Evolutionary conservation across 2,329 filamentous ascomycete genomes (phyloP), one percentile per base, ranked within the genome.

Genomic region (Cladobotryum protrusum): DNA sequence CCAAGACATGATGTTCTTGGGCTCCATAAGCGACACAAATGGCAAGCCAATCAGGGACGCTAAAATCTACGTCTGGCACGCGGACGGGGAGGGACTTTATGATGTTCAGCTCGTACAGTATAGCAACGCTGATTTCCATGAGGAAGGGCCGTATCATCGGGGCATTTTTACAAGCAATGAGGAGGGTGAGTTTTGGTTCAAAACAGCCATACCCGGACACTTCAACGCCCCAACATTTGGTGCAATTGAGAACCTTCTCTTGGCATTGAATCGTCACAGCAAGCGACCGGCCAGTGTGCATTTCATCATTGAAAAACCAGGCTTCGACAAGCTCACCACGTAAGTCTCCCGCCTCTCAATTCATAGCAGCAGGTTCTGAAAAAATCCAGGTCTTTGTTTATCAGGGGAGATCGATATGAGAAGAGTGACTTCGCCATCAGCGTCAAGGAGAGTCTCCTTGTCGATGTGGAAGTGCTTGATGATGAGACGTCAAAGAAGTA

Each of bases 171-270:
- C 49, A 1, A 66, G 61, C n/a, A 62, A 64, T 20, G 54, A 50
- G 4, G 43, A 62, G 2, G 64, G 62, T 0, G 43, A 50, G 4
- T 58, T 95, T 64, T 95, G 86, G 83, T 95, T 95, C 72, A 84
- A 83, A 61, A 88, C 85, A 0, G 89, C 95, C 63, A 83, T 85
- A 52, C 90, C 90, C 0, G 89, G 95, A 51, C 83, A 85, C 47
- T 96, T 95, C 67, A 85, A 87, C 0, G 93, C 95, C 60, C 88
- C 89, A 1, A 77, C 88, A 59, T 89, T 95, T 67, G 88, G 87
- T 8, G 89, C 90, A 0, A 89, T 95, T 1, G 90, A 88, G 1
- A 80, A 82, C 67, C 64, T 93, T 57, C 68, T 93, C 59, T 70
- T 72, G 63, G 66, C 71, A 60, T 63, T 93, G 59, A 75, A 78